Evolutionary conservation across 2,329 filamentous ascomycete genomes (phyloP).

Genomic region (Emmonsiellopsis sp.): DNA sequence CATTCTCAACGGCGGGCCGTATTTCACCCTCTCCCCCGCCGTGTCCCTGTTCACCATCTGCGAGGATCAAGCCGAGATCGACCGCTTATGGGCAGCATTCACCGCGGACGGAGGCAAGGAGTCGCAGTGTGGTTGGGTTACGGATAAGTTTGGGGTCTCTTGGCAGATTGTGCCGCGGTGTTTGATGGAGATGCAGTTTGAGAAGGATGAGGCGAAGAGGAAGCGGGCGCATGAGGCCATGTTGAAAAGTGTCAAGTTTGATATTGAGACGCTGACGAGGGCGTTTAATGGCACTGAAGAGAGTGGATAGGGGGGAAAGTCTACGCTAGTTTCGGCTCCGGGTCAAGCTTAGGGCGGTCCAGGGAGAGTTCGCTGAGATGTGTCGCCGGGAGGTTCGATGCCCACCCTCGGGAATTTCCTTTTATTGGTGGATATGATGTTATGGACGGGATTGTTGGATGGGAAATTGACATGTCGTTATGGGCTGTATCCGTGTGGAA

Average conservation of each 20-base stretch:
- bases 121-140: slow-evolving; percentile 38
- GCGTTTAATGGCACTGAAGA: slow-evolving; percentile 20
- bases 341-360: too few relatives aligned
- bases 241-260: slow-evolving; percentile 37
- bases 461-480: too few relatives aligned
- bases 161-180: slow-evolving; percentile 40
- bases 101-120: slow-evolving; percentile 29
- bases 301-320: too few relatives aligned
- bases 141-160: slow-evolving; percentile 36
- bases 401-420: too few relatives aligned
- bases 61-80: slow-evolving; percentile 38
- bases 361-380: too few relatives aligned
- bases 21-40: slow-evolving; percentile 32
- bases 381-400: too few relatives aligned
- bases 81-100: slow-evolving; percentile 39
- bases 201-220: slow-evolving; percentile 22
- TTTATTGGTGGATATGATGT: too few relatives aligned
- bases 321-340: too few relatives aligned
- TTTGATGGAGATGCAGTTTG: slow-evolving; percentile 26
- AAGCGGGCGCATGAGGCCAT: slow-evolving; percentile 27
- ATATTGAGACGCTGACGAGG: slow-evolving; percentile 30
- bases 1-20: slow-evolving; percentile 36
- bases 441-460: too few relatives aligned
- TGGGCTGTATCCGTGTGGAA: too few relatives aligned
- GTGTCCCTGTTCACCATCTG: slow-evolving; percentile 38